A percentile compares a stretch with the other conserved stretches of the same genome.
phyloP scores from a whole-genome alignment of 208 protist species.

The Leishmania turanica region DNA sequence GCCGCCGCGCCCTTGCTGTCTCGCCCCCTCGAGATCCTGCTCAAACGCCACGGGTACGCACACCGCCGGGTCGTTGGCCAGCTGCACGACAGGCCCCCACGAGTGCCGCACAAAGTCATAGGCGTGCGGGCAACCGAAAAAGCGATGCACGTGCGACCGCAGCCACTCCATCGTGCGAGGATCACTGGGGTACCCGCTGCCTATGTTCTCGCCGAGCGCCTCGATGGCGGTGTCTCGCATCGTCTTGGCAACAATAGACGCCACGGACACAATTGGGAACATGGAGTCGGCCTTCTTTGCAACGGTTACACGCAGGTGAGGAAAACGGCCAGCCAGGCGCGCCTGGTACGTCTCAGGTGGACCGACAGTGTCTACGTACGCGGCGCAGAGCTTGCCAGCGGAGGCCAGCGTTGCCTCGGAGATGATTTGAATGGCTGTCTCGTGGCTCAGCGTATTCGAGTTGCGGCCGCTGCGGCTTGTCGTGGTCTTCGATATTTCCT shows the following conservation, averaged over 20 bases:
- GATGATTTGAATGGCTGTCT: slow-evolving; percentile 86
- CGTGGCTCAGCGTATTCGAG: slow-evolving; percentile 91
- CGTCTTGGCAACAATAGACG: slow-evolving; percentile 94
- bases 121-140: slow-evolving; percentile 61
- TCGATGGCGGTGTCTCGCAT: slow-evolving; percentile 64
- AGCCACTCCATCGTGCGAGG: slow-evolving; percentile 72
- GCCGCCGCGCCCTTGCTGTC: slow-evolving; percentile 20
- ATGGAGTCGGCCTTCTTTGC: slow-evolving; percentile 91
- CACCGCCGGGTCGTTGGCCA: slow-evolving; percentile 52
- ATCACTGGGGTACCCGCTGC: slow-evolving; percentile 87
- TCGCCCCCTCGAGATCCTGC: slow-evolving; percentile 48
- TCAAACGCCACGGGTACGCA: slow-evolving; percentile 71
- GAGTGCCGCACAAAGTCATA: slow-evolving; percentile 77
- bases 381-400: slow-evolving; percentile 75
- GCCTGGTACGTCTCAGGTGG: slow-evolving; percentile 82
- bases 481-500: slow-evolving; percentile 83
- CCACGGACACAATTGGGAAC: slow-evolving; percentile 92
- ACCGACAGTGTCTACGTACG: slow-evolving; percentile 95
- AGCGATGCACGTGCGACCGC: slow-evolving; percentile 71
- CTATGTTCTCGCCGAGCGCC: slow-evolving; percentile 52
- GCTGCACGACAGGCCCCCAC: slow-evolving; percentile 70
- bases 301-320: slow-evolving; percentile 85
- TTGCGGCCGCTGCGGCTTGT: slow-evolving; percentile 66
- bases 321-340: slow-evolving; percentile 78
- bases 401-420: slow-evolving; percentile 67